phyloP scores from a whole-genome alignment of 768 basidiomycete genomes.

The Thelephora ganbajun region DNA sequence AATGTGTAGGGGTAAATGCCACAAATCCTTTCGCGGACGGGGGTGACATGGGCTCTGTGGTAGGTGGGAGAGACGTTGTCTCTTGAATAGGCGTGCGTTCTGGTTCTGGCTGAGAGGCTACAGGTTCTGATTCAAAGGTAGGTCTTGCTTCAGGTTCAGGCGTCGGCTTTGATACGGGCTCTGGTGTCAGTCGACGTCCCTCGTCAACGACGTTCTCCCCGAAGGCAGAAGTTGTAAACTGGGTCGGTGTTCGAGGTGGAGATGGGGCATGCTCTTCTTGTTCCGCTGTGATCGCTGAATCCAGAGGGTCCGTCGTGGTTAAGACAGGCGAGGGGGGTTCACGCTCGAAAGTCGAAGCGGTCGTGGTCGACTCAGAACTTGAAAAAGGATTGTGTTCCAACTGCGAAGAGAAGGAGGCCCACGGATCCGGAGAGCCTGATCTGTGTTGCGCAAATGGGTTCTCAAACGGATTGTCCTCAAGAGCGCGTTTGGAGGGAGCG shows the following conservation, averaged over 20 bases:
- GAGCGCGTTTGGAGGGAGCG: slow-evolving; percentile 33
- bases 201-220: slow-evolving; percentile 15
- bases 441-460: slow-evolving; percentile 53
- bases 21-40: slow-evolving; percentile 2
- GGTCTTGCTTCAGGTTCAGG: slow-evolving; percentile 4
- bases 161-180: slow-evolving; percentile 5
- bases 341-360: not conserved
- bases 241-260: slow-evolving; percentile 1
- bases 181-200: slow-evolving; percentile 3
- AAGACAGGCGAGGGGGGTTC: not conserved
- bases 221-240: slow-evolving; percentile 8
- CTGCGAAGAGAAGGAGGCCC: slow-evolving; percentile 34
- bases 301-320: slow-evolving; percentile 22
- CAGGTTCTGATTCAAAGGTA: slow-evolving; percentile 1
- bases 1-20: slow-evolving; percentile 1
- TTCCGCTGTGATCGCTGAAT: slow-evolving; percentile 22
- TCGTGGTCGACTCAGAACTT: not conserved
- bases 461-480: slow-evolving; percentile 69
- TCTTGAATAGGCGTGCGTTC: slow-evolving; percentile 7
- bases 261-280: slow-evolving; percentile 14
- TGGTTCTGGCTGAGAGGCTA: not conserved
- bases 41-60: not conserved
- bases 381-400: not conserved
- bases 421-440: slow-evolving; percentile 62
- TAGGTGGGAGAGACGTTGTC: slow-evolving; percentile 5